Evolutionary conservation across 768 basidiomycete species (phyloP), one percentile per base, ranked within the genome.

Genomic region (Lactarius psammicola): DNA sequence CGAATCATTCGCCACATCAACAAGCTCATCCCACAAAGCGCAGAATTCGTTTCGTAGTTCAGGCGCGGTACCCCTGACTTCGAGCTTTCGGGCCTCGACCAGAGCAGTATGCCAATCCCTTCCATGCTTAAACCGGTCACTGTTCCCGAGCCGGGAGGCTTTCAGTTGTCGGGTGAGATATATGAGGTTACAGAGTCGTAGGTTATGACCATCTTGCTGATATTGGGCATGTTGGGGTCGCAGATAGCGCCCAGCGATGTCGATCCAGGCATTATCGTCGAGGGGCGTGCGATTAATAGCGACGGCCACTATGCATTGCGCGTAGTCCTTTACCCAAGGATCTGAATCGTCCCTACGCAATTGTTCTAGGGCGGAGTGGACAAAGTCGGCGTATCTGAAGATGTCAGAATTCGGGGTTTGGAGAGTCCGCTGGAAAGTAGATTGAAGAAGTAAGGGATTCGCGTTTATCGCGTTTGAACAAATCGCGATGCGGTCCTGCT

Each of bases 351-450:
- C 53, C 13, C 8, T n/a, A 23, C 51, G 17, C 11, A 23, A 18
- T 34, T 42, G n/a, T 36, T 40, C 40, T 6, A 40, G 17, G 17
- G 53, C 59, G 26, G 55, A n/a, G 30, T 10, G 58, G 1, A 60
- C 59, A 46, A 65, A 65, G 17, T 60, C 64, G 23, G 55, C 1
- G n/a, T 18, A 44, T 7, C 34, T 26, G 59, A 60, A 60, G 3
- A 65, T 20, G 3, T 28, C 17, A 11, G 59, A 54, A 6, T 59
- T 26, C 8, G 5, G 13, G 20, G 23, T 40, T 40, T 18, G 42
- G 53, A 65, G 64, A 7, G 58, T 31, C 9, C 55, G 63, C n/a
- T 33, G n/a, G 57, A 64, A 54, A 6, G 58, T 55, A 20, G 57
- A 38, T 30, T 33, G 38, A 9, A 53, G 49, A 9, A 53, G 63